These are phyloP conservation scores for Ascochyta lentis DNA, from an alignment of 2,329 filamentous ascomycete species.

Conservation along the genomic window DNA sequence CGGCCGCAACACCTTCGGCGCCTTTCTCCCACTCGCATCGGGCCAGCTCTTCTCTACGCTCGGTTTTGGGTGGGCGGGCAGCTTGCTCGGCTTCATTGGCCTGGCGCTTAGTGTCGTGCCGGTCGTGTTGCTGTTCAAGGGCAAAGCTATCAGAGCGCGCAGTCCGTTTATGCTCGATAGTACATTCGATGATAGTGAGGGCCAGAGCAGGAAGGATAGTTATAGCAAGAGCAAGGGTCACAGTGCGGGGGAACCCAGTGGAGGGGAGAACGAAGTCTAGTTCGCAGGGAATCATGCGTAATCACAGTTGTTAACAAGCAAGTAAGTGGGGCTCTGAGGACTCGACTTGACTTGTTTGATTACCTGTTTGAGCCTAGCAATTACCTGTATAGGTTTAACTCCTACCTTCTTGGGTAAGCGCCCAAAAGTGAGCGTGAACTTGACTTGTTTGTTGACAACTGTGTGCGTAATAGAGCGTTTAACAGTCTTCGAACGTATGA, in stretches of 20 bases:
- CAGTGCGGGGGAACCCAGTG: not conserved
- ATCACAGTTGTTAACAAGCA: no score
- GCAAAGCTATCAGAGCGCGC: slow-evolving; percentile 45
- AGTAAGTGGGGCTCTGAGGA: no score
- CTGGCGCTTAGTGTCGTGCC: slow-evolving; percentile 50
- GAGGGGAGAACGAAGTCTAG: not conserved
- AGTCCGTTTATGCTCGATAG: slow-evolving; percentile 48
- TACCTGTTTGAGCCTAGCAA: no score
- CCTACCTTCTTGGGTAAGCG: no score
- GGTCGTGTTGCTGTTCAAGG: slow-evolving; percentile 51
- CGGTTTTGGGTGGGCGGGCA: slow-evolving; percentile 54
- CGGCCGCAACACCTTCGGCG: slow-evolving; percentile 54
- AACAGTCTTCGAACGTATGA: no score
- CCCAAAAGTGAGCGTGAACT: no score
- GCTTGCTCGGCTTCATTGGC: slow-evolving; percentile 53
- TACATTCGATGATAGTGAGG: slow-evolving; percentile 29
- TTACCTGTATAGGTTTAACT: no score
- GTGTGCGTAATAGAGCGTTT: no score
- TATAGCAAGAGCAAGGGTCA: not conserved
- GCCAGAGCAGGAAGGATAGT: slow-evolving; percentile 3
- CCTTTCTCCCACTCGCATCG: slow-evolving; percentile 55
- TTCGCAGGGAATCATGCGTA: no score
- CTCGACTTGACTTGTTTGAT: no score
- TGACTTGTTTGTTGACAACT: no score
- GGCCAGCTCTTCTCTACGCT: slow-evolving; percentile 50